Conservation (phyloP, 2,329 filamentous ascomycete species). For the Akanthomyces dipterigenus region DNA sequence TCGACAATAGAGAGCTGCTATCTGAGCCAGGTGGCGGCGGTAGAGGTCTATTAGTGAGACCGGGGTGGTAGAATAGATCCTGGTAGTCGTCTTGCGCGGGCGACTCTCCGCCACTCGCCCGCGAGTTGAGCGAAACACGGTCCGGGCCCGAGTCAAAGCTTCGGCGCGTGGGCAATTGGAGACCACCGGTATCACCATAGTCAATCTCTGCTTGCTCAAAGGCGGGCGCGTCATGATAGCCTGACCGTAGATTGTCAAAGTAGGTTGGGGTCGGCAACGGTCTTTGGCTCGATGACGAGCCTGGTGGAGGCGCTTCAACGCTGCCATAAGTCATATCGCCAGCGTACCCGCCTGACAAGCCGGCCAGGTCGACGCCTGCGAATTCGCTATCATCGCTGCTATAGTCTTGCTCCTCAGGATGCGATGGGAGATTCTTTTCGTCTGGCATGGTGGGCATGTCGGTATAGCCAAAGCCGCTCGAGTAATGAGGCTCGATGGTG, state of each 20-base stretch:
- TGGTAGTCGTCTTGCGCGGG: constrained; percentile 67
- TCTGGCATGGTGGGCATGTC: constrained; percentile 25
- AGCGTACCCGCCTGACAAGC: constrained; percentile 66
- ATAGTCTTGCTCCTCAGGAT: constrained; percentile 40
- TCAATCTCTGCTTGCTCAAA: constrained; percentile 67
- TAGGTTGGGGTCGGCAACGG: constrained; percentile 42
- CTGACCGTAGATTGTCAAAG: constrained; percentile 20
- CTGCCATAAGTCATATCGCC: constrained; percentile 45
- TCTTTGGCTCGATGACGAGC: constrained; percentile 33
- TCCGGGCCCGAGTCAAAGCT: constrained; percentile 96
- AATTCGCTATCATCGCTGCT: constrained; percentile 68
- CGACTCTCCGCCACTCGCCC: constrained; percentile 56
- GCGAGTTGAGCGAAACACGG: constrained; percentile 49
- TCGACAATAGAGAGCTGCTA: constrained; percentile 44
- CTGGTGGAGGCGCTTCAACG: constrained; percentile 33
- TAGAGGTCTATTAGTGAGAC: constrained; percentile 59
- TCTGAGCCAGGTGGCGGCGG: constrained; percentile 60
- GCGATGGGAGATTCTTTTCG: constrained; percentile 35
- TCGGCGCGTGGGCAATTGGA: constrained; percentile 69
- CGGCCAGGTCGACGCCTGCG: constrained; percentile 61
- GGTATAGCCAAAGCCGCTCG: constrained; percentile 25
- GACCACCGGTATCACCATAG: constrained; percentile 81
- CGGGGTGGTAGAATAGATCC: constrained; percentile 91
- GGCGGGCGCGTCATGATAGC: constrained; percentile 29
- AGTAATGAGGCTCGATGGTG: constrained; percentile 57